Base-by-base conservation (phyloP, 306 rosid genomes). In the Vigna unguiculata region DNA sequence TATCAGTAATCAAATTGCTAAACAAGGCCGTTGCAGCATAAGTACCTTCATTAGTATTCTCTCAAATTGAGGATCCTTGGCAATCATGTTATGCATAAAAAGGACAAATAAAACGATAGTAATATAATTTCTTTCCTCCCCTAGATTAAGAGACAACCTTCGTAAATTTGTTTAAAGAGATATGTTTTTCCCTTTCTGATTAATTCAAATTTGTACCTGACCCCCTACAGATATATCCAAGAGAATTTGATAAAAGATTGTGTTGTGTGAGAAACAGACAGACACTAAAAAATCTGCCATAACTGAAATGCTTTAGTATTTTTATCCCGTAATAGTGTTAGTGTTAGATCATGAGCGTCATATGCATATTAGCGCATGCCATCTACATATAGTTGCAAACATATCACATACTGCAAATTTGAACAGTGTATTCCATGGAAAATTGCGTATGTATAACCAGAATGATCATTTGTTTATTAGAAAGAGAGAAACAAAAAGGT, bases 21-120 rank as follows among this genome's bases (percentile, higher is more conserved):
- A 28, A 28, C 5, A 28, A 28, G 30, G 30, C 30, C 30, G 30
- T 28, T 28, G 5, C 30, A 28, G 30, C 30, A 28, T 28, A 28
- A 9, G 96, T 92, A 77, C 98, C 97, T 78, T 86, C 89, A 52
- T 95, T 97, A 69, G 88, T 57, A 90, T 68, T 84, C 97, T 95
- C 86, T 92, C 88, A 82, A 95, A 92, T 77, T 93, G 93, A 38
- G 97, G 96, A 83, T 89, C 96, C 87, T 95, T 95, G 0, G 98
- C 97, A 85, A 95, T 95, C 88, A 96, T 95, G 84, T 55, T 68
- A 71, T 17, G 34, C 28, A 25, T 10, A 67, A 40, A 70, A 63
- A 32, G 12, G 51, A 81, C 45, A 17, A 70, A 48, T 52, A 77
- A 95, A 90, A n/a, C 7, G 1, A 32, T 22, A 34, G n/a, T 7